phyloP scores from a whole-genome alignment of 2,329 filamentous ascomycete species.

The Ophiostoma himal-ulmi region DNA sequence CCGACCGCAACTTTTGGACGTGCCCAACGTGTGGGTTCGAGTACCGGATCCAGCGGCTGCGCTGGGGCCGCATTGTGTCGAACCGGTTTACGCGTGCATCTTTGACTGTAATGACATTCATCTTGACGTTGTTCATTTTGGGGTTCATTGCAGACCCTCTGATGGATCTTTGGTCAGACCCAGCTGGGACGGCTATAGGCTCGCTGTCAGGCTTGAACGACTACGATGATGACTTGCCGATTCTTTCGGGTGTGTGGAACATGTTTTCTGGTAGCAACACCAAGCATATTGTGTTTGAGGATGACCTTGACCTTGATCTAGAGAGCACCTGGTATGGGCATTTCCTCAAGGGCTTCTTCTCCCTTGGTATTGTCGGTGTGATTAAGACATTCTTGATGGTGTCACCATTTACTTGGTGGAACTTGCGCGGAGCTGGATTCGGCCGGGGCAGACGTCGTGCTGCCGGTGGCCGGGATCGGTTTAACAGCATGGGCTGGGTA shows the following conservation, averaged over 20 bases:
- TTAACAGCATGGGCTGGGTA: constrained; percentile 72
- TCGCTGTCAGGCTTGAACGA: constrained; percentile 42
- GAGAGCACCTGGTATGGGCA: constrained; percentile 64
- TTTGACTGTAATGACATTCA: constrained; percentile 66
- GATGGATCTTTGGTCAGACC: constrained; percentile 81
- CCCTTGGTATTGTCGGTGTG: constrained; percentile 78
- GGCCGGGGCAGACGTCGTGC: constrained; percentile 44
- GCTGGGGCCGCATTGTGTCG: constrained; percentile 64
- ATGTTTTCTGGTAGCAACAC: constrained; percentile 22
- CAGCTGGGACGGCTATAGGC: constrained; percentile 55
- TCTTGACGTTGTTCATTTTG: constrained; percentile 69
- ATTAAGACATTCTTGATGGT: constrained; percentile 71
- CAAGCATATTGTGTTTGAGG: constrained; percentile 41
- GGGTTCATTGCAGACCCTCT: constrained; percentile 92
- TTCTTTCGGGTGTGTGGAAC: not conserved
- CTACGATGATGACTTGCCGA: constrained; percentile 32
- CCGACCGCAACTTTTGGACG: constrained; percentile 69
- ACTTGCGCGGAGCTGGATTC: constrained; percentile 58
- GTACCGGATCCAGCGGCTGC: constrained; percentile 72
- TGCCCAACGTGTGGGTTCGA: constrained; percentile 83
- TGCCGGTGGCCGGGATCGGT: constrained; percentile 61
- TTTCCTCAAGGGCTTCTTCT: constrained; percentile 84
- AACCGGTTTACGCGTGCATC: constrained; percentile 60
- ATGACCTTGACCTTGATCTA: not conserved
- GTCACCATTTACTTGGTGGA: constrained; percentile 71